These are phyloP conservation scores for Paraphaeosphaeria sporulosa DNA, from an alignment of 2,329 filamentous ascomycete genomes.

Conservation along the genomic window DNA sequence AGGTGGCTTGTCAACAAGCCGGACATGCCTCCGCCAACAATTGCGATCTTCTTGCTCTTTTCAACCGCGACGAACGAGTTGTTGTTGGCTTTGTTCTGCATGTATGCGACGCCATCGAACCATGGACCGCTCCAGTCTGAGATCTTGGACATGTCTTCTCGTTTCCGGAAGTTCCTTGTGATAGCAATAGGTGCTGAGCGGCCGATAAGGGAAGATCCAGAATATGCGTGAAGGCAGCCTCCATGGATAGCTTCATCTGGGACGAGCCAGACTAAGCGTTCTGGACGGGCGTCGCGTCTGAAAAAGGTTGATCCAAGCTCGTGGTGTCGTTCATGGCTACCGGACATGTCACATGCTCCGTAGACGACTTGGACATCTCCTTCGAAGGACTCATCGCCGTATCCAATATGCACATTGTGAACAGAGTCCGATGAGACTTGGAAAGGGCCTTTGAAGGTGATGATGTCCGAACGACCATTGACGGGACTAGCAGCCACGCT, in stretches of 20 bases:
- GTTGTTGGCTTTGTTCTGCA: conserved; percentile 63
- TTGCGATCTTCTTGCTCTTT: conserved; percentile 67
- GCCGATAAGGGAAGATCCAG: conserved; percentile 50
- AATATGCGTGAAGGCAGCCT: conserved; percentile 57
- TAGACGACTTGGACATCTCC: conserved; percentile 56
- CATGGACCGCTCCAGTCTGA: conserved; percentile 66
- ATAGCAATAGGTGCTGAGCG: conserved; percentile 52
- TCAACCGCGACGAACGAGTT: conserved; percentile 61
- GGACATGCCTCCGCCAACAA: conserved; percentile 71
- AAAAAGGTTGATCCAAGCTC: conserved; percentile 49
- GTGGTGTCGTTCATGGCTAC: conserved; percentile 51
- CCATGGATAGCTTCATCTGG: conserved; percentile 48
- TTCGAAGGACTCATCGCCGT: conserved; percentile 50
- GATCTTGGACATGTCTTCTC: conserved; percentile 56
- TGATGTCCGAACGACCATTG: conserved; percentile 27
- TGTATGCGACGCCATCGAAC: conserved; percentile 70
- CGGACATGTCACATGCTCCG: conserved; percentile 52
- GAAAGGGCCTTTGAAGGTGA: conserved; percentile 43
- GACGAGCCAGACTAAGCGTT: conserved; percentile 58
- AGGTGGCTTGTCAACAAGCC: conserved; percentile 65
- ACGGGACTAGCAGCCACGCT: conserved; percentile 9
- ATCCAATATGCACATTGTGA: conserved; percentile 60
- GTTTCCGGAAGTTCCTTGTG: conserved; percentile 42
- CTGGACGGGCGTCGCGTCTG: conserved; percentile 46
- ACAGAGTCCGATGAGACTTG: conserved; percentile 50